phyloP scores from a whole-genome alignment of 192 early-diverging fungal species.

The Podila epicladia region DNA sequence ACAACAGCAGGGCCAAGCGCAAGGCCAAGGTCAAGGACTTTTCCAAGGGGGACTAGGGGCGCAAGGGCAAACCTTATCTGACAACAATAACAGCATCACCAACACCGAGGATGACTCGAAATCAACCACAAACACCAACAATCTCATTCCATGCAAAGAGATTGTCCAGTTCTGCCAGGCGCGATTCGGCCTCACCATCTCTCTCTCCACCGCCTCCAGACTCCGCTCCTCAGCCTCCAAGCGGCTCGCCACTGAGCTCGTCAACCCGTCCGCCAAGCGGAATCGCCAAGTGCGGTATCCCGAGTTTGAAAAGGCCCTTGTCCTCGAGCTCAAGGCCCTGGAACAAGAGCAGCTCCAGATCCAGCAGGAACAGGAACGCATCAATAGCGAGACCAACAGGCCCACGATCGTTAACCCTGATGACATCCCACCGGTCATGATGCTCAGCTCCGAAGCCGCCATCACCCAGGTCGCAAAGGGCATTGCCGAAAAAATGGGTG shows the following conservation, averaged over 20 bases:
- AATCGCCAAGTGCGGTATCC: constrained; percentile 49
- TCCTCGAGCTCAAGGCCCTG: constrained; percentile 43
- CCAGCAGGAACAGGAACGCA: constrained; percentile 42
- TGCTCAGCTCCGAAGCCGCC: constrained; percentile 40
- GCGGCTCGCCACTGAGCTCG: constrained; percentile 44
- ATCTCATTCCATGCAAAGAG: constrained; percentile 43
- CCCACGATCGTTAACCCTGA: constrained; percentile 2
- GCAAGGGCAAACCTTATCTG: constrained; percentile 11
- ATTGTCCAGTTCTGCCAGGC: constrained; percentile 53
- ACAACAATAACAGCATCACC: constrained; percentile 2
- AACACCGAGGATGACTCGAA: constrained; percentile 12
- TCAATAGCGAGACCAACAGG: constrained; percentile 1
- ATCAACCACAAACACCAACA: neutral
- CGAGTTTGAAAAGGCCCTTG: constrained; percentile 44
- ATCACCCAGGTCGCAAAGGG: constrained; percentile 51
- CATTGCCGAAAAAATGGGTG: constrained; percentile 51
- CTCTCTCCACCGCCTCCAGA: constrained; percentile 44
- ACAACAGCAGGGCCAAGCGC: neutral
- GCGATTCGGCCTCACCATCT: constrained; percentile 50
- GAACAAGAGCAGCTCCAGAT: constrained; percentile 46
- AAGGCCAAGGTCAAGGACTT: neutral
- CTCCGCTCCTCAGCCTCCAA: constrained; percentile 40
- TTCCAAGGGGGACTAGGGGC: too few relatives aligned
- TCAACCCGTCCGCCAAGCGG: constrained; percentile 46
- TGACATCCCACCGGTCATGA: constrained; percentile 42